phyloP scores from a whole-genome alignment of 73 alveolate genomes.

The Blepharisma japonicum region DNA sequence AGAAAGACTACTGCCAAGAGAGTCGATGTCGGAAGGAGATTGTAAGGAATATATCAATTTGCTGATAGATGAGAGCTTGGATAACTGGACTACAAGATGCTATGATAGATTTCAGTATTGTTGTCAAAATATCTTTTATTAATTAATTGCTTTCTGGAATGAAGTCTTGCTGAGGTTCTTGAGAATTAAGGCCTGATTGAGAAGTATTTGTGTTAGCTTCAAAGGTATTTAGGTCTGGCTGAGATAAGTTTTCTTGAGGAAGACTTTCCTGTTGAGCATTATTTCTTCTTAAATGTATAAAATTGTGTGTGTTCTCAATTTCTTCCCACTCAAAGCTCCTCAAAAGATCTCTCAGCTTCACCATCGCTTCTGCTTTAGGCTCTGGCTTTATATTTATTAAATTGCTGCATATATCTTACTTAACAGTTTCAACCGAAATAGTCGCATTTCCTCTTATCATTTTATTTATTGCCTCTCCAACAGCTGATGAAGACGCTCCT shows the following conservation, averaged over 20 bases:
- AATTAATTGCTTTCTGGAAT: not conserved
- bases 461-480: not conserved
- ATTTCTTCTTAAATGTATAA: too few relatives aligned
- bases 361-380: constrained; percentile 14
- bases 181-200: too few relatives aligned
- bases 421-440: not conserved
- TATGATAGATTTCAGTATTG: constrained; percentile 65
- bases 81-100: constrained; percentile 68
- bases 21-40: constrained; percentile 52
- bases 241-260: too few relatives aligned
- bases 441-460: not conserved
- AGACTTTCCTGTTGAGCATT: too few relatives aligned
- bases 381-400: not conserved
- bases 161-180: too few relatives aligned
- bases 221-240: too few relatives aligned
- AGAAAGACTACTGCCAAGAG: constrained; percentile 40
- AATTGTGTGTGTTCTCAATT: not conserved
- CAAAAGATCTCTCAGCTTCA: not conserved
- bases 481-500: constrained; percentile 5
- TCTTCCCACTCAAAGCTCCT: not conserved
- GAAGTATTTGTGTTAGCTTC: too few relatives aligned
- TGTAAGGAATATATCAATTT: constrained; percentile 51
- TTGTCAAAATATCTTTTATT: constrained; percentile 53
- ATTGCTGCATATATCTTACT: not conserved
- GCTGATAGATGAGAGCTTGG: constrained; percentile 56